These are phyloP conservation scores for Dryadomyces quercivorus DNA, from an alignment of 2,329 filamentous ascomycete genomes.

Conservation along the genomic window DNA sequence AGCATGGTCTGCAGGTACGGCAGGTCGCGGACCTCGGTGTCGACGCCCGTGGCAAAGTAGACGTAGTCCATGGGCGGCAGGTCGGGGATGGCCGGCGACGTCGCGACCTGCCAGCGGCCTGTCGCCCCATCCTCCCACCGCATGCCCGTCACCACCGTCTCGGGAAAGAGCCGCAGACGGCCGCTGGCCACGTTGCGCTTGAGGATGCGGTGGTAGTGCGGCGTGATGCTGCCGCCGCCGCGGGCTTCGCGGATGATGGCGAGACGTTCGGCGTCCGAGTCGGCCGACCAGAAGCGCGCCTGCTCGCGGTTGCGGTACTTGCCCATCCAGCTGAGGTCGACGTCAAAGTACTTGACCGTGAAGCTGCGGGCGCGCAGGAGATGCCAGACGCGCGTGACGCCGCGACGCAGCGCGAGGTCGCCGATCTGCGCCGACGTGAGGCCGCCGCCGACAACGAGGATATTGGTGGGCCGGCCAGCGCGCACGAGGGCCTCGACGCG, in stretches of 20 bases:
- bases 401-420: constrained; percentile 51
- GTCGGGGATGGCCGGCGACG: constrained; percentile 35
- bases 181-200: constrained; percentile 43
- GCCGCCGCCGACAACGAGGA: constrained; percentile 64
- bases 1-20: constrained; percentile 50
- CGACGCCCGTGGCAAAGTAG: constrained; percentile 64
- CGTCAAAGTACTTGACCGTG: constrained; percentile 64
- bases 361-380: constrained; percentile 45
- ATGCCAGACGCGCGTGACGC: constrained; percentile 56
- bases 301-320: constrained; percentile 73
- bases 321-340: constrained; percentile 66
- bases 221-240: constrained; percentile 66
- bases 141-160: constrained; percentile 34
- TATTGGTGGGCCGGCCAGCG: constrained; percentile 37
- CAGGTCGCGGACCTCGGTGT: constrained; percentile 47
- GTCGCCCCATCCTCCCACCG: constrained; percentile 11
- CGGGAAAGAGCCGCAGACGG: constrained; percentile 40
- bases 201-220: constrained; percentile 53
- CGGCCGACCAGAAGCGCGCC: constrained; percentile 64
- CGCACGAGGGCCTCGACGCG: constrained; percentile 41
- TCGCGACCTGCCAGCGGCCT: constrained; percentile 30
- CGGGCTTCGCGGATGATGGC: constrained; percentile 54
- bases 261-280: constrained; percentile 56
- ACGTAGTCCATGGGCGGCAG: constrained; percentile 54
- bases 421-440: constrained; percentile 64